Base-by-base conservation (phyloP, 352 stramenopile species). In the Pythium biforme region DNA sequence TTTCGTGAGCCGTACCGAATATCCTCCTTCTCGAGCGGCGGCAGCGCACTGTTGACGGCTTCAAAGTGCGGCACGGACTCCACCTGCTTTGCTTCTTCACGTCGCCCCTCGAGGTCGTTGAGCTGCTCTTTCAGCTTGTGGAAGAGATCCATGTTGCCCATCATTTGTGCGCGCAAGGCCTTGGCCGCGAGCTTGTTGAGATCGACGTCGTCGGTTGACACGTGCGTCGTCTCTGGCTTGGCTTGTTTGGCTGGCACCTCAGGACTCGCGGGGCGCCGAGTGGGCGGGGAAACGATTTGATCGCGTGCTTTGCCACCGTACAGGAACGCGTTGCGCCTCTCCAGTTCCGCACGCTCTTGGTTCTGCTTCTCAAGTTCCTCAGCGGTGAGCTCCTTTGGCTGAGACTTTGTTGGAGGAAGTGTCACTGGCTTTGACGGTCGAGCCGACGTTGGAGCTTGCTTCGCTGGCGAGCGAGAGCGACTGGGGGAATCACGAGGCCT, bases 181-280 rank as follows among this genome's bases (percentile, higher is more conserved):
- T 75, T 83, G 9, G 86, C 86, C 26, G 86, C 86, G 2, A 95
- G 61, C 54, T 92, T 93, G 68, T 95, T 95, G 4, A 95, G 60
- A 29, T 90, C 79, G 6, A 76, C 57, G 1, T 74, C 58, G 27
- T 58, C 50, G 10, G n/a, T 46, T 34, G 55, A 46, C 3, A 10
- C 26, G 29, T 22, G 3, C 19, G 5, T 4, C 19, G 5, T 54
- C 26, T 55, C 3, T 0, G 20, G 11, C 39, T 25, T 25, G 17
- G n/a, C 40, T 12, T 25, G n/a, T 17, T 6, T 47, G 7, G 17
- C 37, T 12, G 48, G 19, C 23, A 33, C 26, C 1, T 45, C 49
- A n/a, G 17, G 20, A 7, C 2, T 27, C 31, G 29, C 1, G 3
- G 25, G 49, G 1, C n/a, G 29, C 17, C 10, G 31, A n/a, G 19